Conservation (phyloP, 2,329 filamentous ascomycete species). For the Tothia fuscella region DNA sequence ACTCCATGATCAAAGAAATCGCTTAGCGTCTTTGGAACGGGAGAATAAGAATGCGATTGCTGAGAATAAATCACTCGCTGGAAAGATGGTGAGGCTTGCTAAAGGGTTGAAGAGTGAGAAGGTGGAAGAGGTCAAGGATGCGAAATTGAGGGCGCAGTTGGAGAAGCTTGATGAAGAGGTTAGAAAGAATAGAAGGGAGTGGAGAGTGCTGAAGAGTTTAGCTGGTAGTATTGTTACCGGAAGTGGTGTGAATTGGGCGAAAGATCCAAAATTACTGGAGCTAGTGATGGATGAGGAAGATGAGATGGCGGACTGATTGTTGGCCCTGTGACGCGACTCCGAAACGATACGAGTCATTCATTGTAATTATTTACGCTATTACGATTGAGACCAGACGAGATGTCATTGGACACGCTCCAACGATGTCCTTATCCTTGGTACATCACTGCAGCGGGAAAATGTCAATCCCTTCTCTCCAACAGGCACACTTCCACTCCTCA, state of each 20-base stretch:
- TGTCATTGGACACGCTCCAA: too few species aligned
- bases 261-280: constrained; percentile 52
- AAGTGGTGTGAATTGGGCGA: constrained; percentile 72
- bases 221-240: constrained; percentile 68
- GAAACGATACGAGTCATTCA: too few species aligned
- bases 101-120: constrained; percentile 42
- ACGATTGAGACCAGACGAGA: too few species aligned
- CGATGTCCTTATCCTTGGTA: too few species aligned
- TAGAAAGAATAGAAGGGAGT: constrained; percentile 51
- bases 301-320: too few species aligned
- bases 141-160: constrained; percentile 43
- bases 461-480: too few species aligned
- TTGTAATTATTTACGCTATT: too few species aligned
- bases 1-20: neutral
- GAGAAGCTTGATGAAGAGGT: constrained; percentile 46
- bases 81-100: constrained; percentile 49
- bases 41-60: constrained; percentile 36
- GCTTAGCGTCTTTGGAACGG: neutral
- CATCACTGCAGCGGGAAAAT: too few species aligned
- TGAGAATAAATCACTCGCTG: constrained; percentile 39
- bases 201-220: constrained; percentile 65
- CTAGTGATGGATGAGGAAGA: constrained; percentile 59
- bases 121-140: constrained; percentile 42
- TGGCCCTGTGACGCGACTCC: too few species aligned
- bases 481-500: too few species aligned